A percentile compares a stretch with the other conserved stretches of the same genome.
These are phyloP conservation scores for Backusella tuberculispora DNA, from an alignment of 192 early-diverging fungal species.

Conservation along the genomic window DNA sequence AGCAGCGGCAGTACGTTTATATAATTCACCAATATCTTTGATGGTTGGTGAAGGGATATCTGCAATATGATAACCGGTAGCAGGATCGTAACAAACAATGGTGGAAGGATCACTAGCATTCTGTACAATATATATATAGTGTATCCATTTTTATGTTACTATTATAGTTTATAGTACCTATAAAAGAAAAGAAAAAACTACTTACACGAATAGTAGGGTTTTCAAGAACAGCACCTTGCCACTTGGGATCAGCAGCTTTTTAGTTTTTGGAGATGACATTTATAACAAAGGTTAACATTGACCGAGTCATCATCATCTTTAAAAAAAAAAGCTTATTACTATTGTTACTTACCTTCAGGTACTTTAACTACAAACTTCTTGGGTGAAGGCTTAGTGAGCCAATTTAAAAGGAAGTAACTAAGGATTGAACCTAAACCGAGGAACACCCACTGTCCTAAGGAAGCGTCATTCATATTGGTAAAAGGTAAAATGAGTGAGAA, in stretches of 20 bases:
- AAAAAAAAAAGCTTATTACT: neutral
- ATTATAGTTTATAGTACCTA: too few species aligned
- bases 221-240: conserved; percentile 54
- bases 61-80: conserved; percentile 76
- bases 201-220: conserved; percentile 53
- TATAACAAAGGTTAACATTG: neutral
- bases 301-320: neutral
- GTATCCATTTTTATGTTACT: neutral
- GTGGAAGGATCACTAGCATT: conserved; percentile 49
- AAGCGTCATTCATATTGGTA: conserved; percentile 1
- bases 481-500: neutral
- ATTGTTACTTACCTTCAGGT: conserved; percentile 17
- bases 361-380: conserved; percentile 15
- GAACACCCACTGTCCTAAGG: neutral
- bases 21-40: conserved; percentile 59
- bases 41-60: conserved; percentile 59
- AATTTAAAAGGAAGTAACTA: conserved; percentile 3
- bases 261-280: neutral
- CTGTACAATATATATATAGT: conserved; percentile 28
- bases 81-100: conserved; percentile 85
- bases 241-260: conserved; percentile 50
- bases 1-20: conserved; percentile 60
- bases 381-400: conserved; percentile 1
- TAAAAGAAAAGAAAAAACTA: neutral
- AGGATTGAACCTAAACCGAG: conserved; percentile 13